Conservation (phyloP, 2,329 filamentous ascomycete species). For the Emergomyces orientalis region DNA sequence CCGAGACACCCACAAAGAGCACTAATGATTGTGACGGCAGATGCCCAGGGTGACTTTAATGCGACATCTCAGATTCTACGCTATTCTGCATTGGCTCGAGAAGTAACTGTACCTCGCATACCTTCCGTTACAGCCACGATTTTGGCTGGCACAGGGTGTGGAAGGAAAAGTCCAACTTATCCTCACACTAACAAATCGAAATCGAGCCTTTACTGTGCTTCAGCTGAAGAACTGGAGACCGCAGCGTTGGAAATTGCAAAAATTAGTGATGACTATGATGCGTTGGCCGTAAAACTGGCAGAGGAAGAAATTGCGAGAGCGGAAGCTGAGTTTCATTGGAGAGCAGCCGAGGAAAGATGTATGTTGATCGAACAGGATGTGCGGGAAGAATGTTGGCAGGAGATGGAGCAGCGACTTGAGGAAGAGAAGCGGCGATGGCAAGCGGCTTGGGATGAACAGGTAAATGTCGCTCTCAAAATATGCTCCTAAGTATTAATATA, state of each 20-base stretch:
- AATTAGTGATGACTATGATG: slow-evolving; percentile 68
- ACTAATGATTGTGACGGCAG: slow-evolving; percentile 93
- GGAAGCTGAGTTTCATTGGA: slow-evolving; percentile 63
- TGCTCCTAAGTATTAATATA: slow-evolving; percentile 8
- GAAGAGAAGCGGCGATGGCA: slow-evolving; percentile 76
- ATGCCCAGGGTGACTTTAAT: slow-evolving; percentile 89
- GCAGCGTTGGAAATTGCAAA: slow-evolving; percentile 72
- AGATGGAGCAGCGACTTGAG: slow-evolving; percentile 71
- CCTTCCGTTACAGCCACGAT: slow-evolving; percentile 73
- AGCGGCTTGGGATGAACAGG: slow-evolving; percentile 64
- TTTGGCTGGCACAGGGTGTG: slow-evolving; percentile 28
- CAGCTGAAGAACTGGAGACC: slow-evolving; percentile 64
- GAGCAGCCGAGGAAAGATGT: slow-evolving; percentile 53
- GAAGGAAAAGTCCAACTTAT: slow-evolving; percentile 13
- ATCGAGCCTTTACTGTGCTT: slow-evolving; percentile 32
- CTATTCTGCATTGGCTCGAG: slow-evolving; percentile 84
- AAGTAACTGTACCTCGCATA: slow-evolving; percentile 83
- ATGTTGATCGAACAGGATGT: slow-evolving; percentile 73
- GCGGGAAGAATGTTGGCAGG: slow-evolving; percentile 76
- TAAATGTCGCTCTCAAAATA: slow-evolving; percentile 22
- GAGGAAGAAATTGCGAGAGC: slow-evolving; percentile 61
- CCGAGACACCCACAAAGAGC: slow-evolving; percentile 60
- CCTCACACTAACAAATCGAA: slow-evolving; percentile 28
- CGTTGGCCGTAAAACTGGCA: slow-evolving; percentile 58
- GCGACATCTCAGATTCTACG: slow-evolving; percentile 92